A percentile compares a stretch with the other conserved stretches of the same genome.
Conservation (phyloP, 2,329 filamentous ascomycete species). For the Fusarium brevicatenulatum region DNA sequence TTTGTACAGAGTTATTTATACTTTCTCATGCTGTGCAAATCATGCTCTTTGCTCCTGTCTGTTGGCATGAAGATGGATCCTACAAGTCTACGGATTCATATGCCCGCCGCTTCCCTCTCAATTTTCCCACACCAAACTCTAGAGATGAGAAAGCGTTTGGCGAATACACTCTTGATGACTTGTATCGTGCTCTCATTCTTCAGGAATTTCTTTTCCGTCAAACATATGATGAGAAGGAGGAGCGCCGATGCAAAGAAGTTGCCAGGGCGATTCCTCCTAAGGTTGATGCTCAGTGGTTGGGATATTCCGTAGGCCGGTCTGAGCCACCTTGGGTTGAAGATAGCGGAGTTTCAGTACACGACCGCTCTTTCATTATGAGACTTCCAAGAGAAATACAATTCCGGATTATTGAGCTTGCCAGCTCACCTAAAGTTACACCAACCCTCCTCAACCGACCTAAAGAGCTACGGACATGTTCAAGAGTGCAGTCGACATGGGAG, state of each 20-base stretch:
- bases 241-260: too few species aligned
- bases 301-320: background rate
- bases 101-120: background rate
- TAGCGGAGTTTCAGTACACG: fast-evolving
- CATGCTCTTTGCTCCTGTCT: background rate
- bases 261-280: fast-evolving
- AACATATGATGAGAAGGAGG: too few species aligned
- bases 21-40: background rate
- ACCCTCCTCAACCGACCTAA: fast-evolving
- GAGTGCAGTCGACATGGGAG: background rate
- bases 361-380: background rate
- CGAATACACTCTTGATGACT: fast-evolving
- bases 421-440: fast-evolving
- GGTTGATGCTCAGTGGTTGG: fast-evolving
- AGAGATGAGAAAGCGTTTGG: fast-evolving
- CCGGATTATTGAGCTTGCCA: background rate
- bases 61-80: fast-evolving
- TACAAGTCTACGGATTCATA: fast-evolving
- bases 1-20: background rate
- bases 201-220: background rate
- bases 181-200: background rate
- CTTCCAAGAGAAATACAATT: fast-evolving
- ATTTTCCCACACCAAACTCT: fast-evolving
- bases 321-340: background rate
- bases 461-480: fast-evolving